These are phyloP conservation scores for Leucosporidium scottii DNA, from an alignment of 768 basidiomycete genomes.

Conservation along the genomic window DNA sequence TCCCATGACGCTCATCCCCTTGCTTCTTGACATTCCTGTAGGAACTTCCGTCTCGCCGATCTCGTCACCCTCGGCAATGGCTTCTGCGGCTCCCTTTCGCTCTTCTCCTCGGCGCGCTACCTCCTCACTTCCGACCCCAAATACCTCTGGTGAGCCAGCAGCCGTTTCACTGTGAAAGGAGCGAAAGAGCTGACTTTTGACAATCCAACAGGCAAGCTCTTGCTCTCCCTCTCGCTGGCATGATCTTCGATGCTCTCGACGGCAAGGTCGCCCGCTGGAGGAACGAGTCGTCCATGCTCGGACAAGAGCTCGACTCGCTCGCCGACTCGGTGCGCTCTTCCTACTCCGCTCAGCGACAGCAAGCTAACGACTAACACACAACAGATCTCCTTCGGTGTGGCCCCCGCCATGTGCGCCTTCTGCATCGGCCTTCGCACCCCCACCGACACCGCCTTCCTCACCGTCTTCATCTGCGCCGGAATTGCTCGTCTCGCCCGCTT, in stretches of 20 bases:
- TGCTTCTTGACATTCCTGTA: constrained; percentile 39
- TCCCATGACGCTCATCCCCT: neutral
- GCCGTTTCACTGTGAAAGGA: too few species aligned
- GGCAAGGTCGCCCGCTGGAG: constrained; percentile 97
- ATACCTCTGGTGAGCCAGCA: constrained; percentile 61
- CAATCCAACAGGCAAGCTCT: constrained; percentile 55
- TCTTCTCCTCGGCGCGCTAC: constrained; percentile 88
- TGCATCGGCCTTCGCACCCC: constrained; percentile 82
- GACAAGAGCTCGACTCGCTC: constrained; percentile 93
- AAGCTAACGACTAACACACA: neutral
- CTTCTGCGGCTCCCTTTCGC: constrained; percentile 90
- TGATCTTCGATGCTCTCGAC: constrained; percentile 96
- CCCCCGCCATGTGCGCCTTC: constrained; percentile 82
- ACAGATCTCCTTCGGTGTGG: constrained; percentile 95
- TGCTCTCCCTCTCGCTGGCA: constrained; percentile 77
- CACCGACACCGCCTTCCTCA: constrained; percentile 77
- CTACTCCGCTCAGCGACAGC: neutral
- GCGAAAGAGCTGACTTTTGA: neutral
- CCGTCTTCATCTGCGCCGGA: constrained; percentile 90
- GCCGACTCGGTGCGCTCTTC: constrained; percentile 72
- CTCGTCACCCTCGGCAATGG: constrained; percentile 99
- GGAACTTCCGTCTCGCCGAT: constrained; percentile 96
- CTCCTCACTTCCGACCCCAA: constrained; percentile 68
- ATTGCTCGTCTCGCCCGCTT: constrained; percentile 94
- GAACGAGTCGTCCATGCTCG: constrained; percentile 88